Base-by-base conservation (phyloP, 306 rosid species). In the Trifolium dubium region DNA sequence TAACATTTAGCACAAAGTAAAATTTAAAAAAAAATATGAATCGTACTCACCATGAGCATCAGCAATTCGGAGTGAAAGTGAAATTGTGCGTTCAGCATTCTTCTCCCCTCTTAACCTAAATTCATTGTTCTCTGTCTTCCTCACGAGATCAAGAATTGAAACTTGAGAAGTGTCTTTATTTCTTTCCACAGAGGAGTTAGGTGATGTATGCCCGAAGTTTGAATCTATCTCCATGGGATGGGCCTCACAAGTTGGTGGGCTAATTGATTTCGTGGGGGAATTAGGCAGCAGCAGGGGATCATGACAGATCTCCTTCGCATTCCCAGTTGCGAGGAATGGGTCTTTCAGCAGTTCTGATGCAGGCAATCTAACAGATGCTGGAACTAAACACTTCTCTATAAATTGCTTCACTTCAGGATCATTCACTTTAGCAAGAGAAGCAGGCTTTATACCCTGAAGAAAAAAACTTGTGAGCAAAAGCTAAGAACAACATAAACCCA, bases 331-430 rank as follows among this genome's bases (percentile, higher is more conserved):
- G 76, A 94, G 96, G 76, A 94, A 92, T 31, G 97, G 90, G 82
- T 92, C 96, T 64, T 88, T 87, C 87, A 94, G 79, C 51, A 94
- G 89, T 67, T 94, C 97, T 12, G 80, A 58, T 14, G 98, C 98
- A 18, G 89, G 69, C 73, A 79, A 51, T 85, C 99, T 88, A 88
- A 67, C 49, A 35, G 95, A 76, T 61, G 89, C 90, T 56, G 96
- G 95, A 85, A 77, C 96, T 54, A 94, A 72, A 83, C 98, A 94
- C 81, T 86, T 94, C 81, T 90, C 97, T 19, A 94, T 94, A 80
- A 94, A 92, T 76, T 81, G 88, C 86, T 84, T 94, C 49, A 88
- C 83, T 81, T 87, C 75, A 4, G 85, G 89, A 71, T 92, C 90
- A 61, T 11, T 76, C 77, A 94, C 97, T 82, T 85, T 90, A 28